phyloP scores from a whole-genome alignment of 345 rosid genomes.

The Hypericum androsaemum region DNA sequence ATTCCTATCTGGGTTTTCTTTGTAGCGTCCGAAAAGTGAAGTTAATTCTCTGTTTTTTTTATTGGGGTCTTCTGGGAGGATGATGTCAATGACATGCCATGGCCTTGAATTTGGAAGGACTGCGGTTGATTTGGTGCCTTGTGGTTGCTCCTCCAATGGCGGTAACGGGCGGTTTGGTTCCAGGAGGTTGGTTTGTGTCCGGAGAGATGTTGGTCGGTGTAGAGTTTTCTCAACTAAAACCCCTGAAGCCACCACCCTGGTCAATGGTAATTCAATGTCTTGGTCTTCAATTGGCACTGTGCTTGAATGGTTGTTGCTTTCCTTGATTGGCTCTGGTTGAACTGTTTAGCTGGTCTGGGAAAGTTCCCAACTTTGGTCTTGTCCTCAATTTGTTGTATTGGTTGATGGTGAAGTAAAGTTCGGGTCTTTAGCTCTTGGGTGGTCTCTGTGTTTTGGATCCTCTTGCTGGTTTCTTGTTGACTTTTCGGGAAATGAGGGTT shows the following conservation, averaged over 20 bases:
- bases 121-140: constrained; percentile 48
- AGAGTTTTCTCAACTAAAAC: constrained; percentile 55
- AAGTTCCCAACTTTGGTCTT: no score
- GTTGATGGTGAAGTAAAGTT: neutral
- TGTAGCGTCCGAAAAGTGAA: neutral
- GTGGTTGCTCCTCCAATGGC: constrained; percentile 54
- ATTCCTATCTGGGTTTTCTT: constrained; percentile 18
- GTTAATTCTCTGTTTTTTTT: constrained; percentile 6
- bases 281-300: neutral
- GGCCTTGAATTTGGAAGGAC: constrained; percentile 56
- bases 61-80: constrained; percentile 29
- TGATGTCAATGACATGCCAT: constrained; percentile 63
- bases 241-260: constrained; percentile 38
- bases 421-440: no score
- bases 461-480: neutral
- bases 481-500: neutral
- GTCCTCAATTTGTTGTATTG: neutral
- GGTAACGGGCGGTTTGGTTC: constrained; percentile 15
- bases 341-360: neutral
- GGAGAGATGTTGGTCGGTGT: constrained; percentile 34
- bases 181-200: constrained; percentile 39
- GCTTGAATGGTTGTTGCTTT: neutral
- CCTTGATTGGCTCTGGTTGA: neutral
- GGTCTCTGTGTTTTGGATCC: neutral
- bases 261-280: constrained; percentile 34